These are phyloP conservation scores for Chlamydomonas eustigma DNA, from an alignment of 139 green algal species.

Conservation along the genomic window DNA sequence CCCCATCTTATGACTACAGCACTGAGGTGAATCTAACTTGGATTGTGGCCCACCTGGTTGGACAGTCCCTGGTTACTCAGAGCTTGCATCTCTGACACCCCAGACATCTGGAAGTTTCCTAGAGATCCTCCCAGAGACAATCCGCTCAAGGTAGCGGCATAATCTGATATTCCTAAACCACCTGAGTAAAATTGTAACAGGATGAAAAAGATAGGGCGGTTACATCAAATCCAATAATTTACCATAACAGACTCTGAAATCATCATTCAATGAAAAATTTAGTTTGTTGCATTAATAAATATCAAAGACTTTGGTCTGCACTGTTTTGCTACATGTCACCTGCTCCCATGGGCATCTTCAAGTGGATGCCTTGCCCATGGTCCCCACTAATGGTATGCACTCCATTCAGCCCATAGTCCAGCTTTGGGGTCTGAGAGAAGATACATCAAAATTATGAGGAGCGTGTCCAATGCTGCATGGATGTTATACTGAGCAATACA, in stretches of 20 bases:
- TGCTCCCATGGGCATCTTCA: conserved; percentile 22
- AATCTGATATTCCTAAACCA: conserved; percentile 22
- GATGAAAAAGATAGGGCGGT: neutral
- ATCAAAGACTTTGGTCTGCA: too few relatives aligned
- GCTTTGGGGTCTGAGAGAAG: conserved; percentile 15
- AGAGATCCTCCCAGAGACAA: conserved; percentile 12
- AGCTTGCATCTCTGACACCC: neutral
- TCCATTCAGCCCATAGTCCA: conserved; percentile 24
- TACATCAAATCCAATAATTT: too few relatives aligned
- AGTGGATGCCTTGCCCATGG: conserved; percentile 8
- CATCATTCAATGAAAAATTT: too few relatives aligned
- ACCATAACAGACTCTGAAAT: too few relatives aligned
- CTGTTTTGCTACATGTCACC: too few relatives aligned
- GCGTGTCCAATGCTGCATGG: too few relatives aligned
- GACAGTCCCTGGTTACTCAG: neutral
- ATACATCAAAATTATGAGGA: too few relatives aligned
- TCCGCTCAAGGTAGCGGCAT: conserved; percentile 8
- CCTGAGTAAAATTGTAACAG: conserved; percentile 3
- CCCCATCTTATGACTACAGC: too few relatives aligned
- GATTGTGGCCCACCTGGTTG: neutral
- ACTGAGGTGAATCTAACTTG: too few relatives aligned
- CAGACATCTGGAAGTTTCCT: neutral
- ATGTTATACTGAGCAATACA: too few relatives aligned
- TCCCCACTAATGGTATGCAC: too few relatives aligned
- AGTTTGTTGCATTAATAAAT: too few relatives aligned